A percentile compares a stretch with the other conserved stretches of the same genome.
Evolutionary conservation across 306 rosid species (phyloP).

Genomic region (Benincasa hispida): DNA sequence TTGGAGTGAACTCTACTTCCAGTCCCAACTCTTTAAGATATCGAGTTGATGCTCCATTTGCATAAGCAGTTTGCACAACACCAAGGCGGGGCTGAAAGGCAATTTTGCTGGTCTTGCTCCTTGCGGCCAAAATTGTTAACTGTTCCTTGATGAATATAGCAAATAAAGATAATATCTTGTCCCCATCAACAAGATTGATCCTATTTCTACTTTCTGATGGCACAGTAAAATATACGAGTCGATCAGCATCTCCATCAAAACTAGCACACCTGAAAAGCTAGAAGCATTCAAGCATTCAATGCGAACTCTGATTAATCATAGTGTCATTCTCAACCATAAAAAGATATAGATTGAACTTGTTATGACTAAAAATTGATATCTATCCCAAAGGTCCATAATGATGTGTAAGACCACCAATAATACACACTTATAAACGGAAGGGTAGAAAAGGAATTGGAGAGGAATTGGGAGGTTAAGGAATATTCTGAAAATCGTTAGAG

Average conservation of each 20-base stretch:
- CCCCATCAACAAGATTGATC: conserved; percentile 81
- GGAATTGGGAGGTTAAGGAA: no score
- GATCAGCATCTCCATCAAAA: conserved; percentile 97
- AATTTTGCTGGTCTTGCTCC: conserved; percentile 12
- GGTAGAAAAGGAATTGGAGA: no score
- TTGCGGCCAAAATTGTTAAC: conserved; percentile 41
- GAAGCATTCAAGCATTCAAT: conserved; percentile 23
- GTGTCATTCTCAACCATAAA: neutral
- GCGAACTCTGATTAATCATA: neutral
- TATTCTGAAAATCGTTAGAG: no score
- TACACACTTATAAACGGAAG: no score
- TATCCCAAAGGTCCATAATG: neutral
- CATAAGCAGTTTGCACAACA: conserved; percentile 88
- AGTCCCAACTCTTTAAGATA: conserved; percentile 65
- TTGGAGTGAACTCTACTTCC: conserved; percentile 69
- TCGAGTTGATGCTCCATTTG: conserved; percentile 82
- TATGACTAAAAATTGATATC: neutral
- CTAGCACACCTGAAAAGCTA: conserved; percentile 89
- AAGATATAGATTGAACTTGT: neutral
- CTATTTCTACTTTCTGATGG: conserved; percentile 33
- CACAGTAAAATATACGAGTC: conserved; percentile 71
- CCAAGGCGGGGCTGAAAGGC: conserved; percentile 43
- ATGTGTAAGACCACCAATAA: no score
- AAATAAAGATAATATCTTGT: conserved; percentile 76
- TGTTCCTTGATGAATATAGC: conserved; percentile 73